Conservation (phyloP, 2,329 filamentous ascomycete species). For the Aspergillus sp. region DNA sequence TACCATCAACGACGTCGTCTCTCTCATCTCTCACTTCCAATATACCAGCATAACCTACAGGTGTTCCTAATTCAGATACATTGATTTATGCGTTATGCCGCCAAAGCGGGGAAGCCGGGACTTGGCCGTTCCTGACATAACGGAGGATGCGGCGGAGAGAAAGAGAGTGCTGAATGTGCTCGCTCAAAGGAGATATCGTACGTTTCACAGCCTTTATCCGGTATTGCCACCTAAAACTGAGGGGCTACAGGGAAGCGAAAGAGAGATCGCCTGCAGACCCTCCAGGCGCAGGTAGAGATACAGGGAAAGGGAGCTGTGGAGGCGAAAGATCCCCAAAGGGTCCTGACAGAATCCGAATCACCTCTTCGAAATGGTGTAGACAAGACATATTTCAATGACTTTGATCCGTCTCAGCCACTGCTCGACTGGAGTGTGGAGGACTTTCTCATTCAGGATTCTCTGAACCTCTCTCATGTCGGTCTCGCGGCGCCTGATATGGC, state of each 20-base stretch:
- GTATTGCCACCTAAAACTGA: neutral
- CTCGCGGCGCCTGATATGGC: neutral
- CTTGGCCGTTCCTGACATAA: constrained; percentile 12
- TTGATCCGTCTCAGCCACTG: neutral
- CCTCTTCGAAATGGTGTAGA: neutral
- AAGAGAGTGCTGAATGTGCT: constrained; percentile 57
- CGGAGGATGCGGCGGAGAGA: constrained; percentile 52
- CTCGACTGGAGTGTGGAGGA: neutral
- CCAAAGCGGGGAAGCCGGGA: neutral
- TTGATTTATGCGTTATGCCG: neutral
- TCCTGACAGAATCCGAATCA: too few species aligned
- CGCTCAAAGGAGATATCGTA: constrained; percentile 54
- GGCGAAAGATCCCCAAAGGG: too few species aligned
- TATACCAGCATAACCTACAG: neutral
- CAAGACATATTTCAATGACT: neutral
- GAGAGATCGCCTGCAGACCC: constrained; percentile 17
- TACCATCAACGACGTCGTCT: neutral
- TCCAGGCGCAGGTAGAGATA: constrained; percentile 14
- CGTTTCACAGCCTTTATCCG: neutral
- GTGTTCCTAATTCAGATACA: neutral
- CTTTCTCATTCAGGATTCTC: neutral
- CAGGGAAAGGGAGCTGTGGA: neutral
- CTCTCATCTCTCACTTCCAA: neutral
- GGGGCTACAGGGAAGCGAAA: constrained; percentile 13
- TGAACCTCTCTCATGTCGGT: neutral